Evolutionary conservation across 164 flowering plant species (phyloP), one percentile per base, ranked within the genome.

Genomic region (Platanus orientalis): DNA sequence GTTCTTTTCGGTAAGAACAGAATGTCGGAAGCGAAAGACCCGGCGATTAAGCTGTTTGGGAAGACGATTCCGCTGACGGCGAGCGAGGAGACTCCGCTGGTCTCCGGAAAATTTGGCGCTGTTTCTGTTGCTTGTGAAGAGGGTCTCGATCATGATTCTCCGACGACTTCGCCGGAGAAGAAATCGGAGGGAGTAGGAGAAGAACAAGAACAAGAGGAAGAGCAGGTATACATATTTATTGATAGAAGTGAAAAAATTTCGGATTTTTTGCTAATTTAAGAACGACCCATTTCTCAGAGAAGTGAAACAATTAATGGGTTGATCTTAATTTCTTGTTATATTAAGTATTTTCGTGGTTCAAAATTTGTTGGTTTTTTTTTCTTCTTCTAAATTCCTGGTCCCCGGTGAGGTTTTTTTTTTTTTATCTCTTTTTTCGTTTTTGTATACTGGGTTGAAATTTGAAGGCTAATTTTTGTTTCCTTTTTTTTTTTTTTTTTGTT

Each of bases 21-120:
- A 63, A 69, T 69, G 72, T 42, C 54, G 55, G 69, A 55, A 51
- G 44, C 27, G 17, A 79, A 68, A 54, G 81, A 79, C 54, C 79
- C 82, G 23, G 82, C 78, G 25, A 75, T 84, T 44, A 84, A 63
- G 76, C 70, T 84, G 49, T 84, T 84, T 48, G 89, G 89, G 12
- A 73, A 62, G 73, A 79, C 74, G 60, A 84, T 84, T 48, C 63
- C 66, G 2, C 50, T 80, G 32, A 74, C 72, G 27, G 40, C 71
- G 12, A 75, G 61, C 51, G 68, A 61, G 2, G 69, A 73, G 26
- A 7, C n/a, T 56, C 72, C 16, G 51, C 50, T 3, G n/a, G 32
- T 69, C 55, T 66, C 68, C 70, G 61, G 56, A 10, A 75, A 54
- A 29, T 50, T 49, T 25, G 76, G n/a, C n/a, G n/a, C n/a, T n/a